Percentiles rank a stretch among this genome's conserved stretches.
These are phyloP conservation scores for Serendipita sp. DNA, from an alignment of 1,284 basidiomycete species.

Conservation along the genomic window DNA sequence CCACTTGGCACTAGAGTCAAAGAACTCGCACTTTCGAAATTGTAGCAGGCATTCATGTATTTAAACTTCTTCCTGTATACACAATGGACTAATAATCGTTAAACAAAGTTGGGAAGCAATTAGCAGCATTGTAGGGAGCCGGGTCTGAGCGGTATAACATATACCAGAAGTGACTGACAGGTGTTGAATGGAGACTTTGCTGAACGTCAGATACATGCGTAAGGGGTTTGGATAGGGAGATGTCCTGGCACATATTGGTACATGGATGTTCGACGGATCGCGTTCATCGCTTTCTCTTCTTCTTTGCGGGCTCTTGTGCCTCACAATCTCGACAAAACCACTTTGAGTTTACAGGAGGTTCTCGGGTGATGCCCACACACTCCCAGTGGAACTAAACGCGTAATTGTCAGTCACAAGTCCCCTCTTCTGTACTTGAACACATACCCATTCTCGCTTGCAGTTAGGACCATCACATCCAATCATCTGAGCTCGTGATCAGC, in stretches of 20 bases:
- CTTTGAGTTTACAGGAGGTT: slow-evolving; percentile 40
- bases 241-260: too few species aligned
- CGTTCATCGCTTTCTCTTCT: slow-evolving; percentile 13
- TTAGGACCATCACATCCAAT: slow-evolving; percentile 60
- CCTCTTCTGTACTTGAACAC: slow-evolving; percentile 16
- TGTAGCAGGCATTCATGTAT: too few species aligned
- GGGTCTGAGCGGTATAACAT: not conserved
- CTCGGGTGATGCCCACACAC: slow-evolving; percentile 48
- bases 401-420: not conserved
- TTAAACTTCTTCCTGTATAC: too few species aligned
- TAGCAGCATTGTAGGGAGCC: too few species aligned
- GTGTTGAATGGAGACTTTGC: not conserved
- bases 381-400: slow-evolving; percentile 51
- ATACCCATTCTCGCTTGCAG: slow-evolving; percentile 66
- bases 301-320: slow-evolving; percentile 19
- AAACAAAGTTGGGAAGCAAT: not conserved
- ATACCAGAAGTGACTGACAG: not conserved
- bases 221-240: too few species aligned
- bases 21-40: too few species aligned
- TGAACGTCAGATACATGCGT: too few species aligned
- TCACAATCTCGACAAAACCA: slow-evolving; percentile 65
- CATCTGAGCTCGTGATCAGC: slow-evolving; percentile 39
- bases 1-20: too few species aligned
- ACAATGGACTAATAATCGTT: not conserved
- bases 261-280: not conserved